A percentile compares a stretch with the other conserved stretches of the same genome.
Evolutionary conservation across 2,329 filamentous ascomycete species (phyloP).

Genomic region (Didymella pinodella): DNA sequence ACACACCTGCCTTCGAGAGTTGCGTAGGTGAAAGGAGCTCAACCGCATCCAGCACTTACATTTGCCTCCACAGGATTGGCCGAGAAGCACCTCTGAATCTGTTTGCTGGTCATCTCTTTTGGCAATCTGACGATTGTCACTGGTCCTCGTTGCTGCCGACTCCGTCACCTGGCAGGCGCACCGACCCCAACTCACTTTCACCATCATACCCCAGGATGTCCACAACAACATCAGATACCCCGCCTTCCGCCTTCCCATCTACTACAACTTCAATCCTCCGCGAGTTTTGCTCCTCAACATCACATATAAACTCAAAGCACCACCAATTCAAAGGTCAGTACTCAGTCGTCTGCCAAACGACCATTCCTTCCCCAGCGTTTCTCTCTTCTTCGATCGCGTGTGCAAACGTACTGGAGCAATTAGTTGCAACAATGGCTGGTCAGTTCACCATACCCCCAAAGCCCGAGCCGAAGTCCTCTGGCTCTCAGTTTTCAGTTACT

Average conservation of each 20-base stretch:
- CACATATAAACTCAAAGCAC: background rate
- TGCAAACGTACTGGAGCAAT: background rate
- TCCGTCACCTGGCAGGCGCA: slow-evolving; percentile 13
- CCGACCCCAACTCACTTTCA: slow-evolving; percentile 11
- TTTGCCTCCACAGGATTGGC: slow-evolving; percentile 1
- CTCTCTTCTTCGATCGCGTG: background rate
- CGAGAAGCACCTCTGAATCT: background rate
- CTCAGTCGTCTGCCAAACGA: background rate
- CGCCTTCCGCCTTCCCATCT: background rate
- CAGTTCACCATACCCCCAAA: slow-evolving; percentile 20
- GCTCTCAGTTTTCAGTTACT: slow-evolving; percentile 33
- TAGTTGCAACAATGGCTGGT: slow-evolving; percentile 5
- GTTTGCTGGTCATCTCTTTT: slow-evolving; percentile 9
- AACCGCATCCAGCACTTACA: background rate
- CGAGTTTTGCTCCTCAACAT: slow-evolving; percentile 4
- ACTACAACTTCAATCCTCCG: background rate
- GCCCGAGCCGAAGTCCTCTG: slow-evolving; percentile 31
- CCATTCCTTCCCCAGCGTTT: background rate
- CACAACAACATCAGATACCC: slow-evolving; percentile 11
- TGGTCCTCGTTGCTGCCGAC: slow-evolving; percentile 1
- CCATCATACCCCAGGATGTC: slow-evolving; percentile 15
- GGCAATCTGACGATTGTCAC: background rate
- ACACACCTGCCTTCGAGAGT: slow-evolving; percentile 18
- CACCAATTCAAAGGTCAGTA: slow-evolving; percentile 5
- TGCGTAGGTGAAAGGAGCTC: slow-evolving; percentile 14